These are phyloP conservation scores for Aureobasidium pullulans DNA, from an alignment of 2,329 filamentous ascomycete species.

Conservation along the genomic window DNA sequence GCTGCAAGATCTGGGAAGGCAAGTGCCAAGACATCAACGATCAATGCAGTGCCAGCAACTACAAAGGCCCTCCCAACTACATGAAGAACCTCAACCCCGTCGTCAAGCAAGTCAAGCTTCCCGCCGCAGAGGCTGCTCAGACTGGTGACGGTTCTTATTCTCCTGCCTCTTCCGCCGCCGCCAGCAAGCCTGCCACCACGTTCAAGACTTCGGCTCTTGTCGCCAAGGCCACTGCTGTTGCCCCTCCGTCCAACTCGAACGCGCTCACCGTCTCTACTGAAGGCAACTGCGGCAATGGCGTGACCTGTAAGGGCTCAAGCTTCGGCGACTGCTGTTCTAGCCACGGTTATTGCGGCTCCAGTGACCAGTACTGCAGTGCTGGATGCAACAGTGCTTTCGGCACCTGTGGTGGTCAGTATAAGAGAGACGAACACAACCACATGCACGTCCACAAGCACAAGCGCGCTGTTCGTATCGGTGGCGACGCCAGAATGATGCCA, in stretches of 20 bases:
- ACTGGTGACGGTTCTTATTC: slow-evolving; percentile 3
- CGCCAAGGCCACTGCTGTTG: background rate
- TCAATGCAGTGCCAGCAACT: slow-evolving; percentile 35
- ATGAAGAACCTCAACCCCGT: slow-evolving; percentile 31
- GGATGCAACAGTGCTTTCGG: slow-evolving; percentile 3
- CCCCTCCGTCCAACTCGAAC: background rate
- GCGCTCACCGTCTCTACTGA: slow-evolving; percentile 9
- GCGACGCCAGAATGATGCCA: background rate
- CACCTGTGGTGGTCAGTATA: background rate
- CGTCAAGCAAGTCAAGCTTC: slow-evolving; percentile 1
- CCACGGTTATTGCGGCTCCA: slow-evolving; percentile 12
- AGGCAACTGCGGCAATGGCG: slow-evolving; percentile 9
- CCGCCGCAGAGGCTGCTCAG: slow-evolving; percentile 4
- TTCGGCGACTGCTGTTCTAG: slow-evolving; percentile 14
- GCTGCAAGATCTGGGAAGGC: slow-evolving; percentile 55
- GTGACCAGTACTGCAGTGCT: background rate
- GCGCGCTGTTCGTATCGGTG: background rate
- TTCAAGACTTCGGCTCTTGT: background rate
- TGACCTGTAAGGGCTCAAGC: slow-evolving; percentile 10
- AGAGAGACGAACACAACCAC: slow-evolving; percentile 3
- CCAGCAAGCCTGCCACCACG: background rate
- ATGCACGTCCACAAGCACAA: slow-evolving; percentile 1
- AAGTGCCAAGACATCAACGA: slow-evolving; percentile 49
- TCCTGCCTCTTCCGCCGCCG: background rate
- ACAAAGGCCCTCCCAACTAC: slow-evolving; percentile 42